These are phyloP conservation scores for Craspedostauros australis DNA, from an alignment of 108 stramenopile species.

Conservation along the genomic window DNA sequence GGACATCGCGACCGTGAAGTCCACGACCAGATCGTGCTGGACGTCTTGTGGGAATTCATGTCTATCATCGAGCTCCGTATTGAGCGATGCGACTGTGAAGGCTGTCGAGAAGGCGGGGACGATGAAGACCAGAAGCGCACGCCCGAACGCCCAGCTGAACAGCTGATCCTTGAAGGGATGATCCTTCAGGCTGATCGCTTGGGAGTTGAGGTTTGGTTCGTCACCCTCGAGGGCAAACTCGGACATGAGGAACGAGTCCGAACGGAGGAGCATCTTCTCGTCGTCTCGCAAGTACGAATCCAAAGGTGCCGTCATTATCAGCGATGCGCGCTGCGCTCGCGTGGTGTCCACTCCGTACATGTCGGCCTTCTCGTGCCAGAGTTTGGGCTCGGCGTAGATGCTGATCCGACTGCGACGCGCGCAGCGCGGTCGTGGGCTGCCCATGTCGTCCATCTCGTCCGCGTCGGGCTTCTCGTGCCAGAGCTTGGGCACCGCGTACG, in stretches of 20 bases:
- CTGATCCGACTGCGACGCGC: no score
- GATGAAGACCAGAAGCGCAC: slow-evolving; percentile 32
- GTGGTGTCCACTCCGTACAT: background rate
- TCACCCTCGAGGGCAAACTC: slow-evolving; percentile 5
- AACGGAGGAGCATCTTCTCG: background rate
- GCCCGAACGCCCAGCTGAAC: slow-evolving; percentile 15
- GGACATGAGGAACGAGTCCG: slow-evolving; percentile 11
- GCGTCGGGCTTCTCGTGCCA: no score
- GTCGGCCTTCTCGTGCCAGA: no score
- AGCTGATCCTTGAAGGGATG: slow-evolving; percentile 34
- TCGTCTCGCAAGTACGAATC: slow-evolving; percentile 22
- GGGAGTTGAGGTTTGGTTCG: background rate
- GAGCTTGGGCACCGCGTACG: no score
- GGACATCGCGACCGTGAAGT: slow-evolving; percentile 38
- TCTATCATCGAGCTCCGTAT: slow-evolving; percentile 22
- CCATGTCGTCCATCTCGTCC: no score
- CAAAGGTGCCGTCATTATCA: slow-evolving; percentile 18
- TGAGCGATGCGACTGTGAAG: slow-evolving; percentile 44
- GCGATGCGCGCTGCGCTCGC: no score
- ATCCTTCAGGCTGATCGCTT: slow-evolving; percentile 21
- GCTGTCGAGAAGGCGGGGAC: slow-evolving; percentile 32
- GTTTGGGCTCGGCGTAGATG: no score
- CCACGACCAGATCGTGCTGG: slow-evolving; percentile 9
- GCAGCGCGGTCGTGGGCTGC: no score
- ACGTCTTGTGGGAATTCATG: slow-evolving; percentile 1